Base-by-base conservation (phyloP, 768 basidiomycete species). In the Pleurotus citrinopileatus region DNA sequence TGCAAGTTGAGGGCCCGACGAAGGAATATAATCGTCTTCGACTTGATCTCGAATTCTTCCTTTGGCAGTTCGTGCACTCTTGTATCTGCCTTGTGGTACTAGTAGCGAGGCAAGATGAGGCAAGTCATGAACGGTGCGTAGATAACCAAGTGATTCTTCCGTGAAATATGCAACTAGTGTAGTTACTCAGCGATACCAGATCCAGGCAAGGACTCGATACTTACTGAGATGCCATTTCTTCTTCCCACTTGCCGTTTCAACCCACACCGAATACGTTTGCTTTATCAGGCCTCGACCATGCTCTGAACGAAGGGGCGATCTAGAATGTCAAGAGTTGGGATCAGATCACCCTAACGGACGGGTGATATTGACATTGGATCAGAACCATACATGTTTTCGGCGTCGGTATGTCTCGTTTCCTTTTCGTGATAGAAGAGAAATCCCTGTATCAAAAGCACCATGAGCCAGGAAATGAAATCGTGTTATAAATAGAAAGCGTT, bases 191-290 rank as follows among this genome's bases (percentile, higher is more conserved):
- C 53, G 52, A 44, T 46, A 37, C 27, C 73, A 68, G 44, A 67
- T 66, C 17, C 9, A 19, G 32, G 37, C 25, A 48, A 52, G 42
- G 34, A 52, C 83, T 55, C 63, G 89, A n/a, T n/a, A n/a, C n/a
- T n/a, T n/a, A 51, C 89, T 90, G 15, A 91, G 74, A 63, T 91
- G 89, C 89, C 89, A 91, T 65, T 91, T 91, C 55, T 84, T 78
- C 61, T 82, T 81, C 29, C 87, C 88, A 38, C 74, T 73, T 36
- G 79, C 66, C 13, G 83, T 86, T 50, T 88, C 81, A 52, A 89
- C 86, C 58, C 78, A 87, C 13, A 89, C 88, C 4, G 87, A 89
- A 61, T 90, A 91, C 0, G 89, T 91, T 67, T 91, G 89, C 65
- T 91, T 91, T 61, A 89, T 83, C 29, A 91, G 73, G 42, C 73